phyloP scores from a whole-genome alignment of 257 asterid species.

The Solanum chaucha region DNA sequence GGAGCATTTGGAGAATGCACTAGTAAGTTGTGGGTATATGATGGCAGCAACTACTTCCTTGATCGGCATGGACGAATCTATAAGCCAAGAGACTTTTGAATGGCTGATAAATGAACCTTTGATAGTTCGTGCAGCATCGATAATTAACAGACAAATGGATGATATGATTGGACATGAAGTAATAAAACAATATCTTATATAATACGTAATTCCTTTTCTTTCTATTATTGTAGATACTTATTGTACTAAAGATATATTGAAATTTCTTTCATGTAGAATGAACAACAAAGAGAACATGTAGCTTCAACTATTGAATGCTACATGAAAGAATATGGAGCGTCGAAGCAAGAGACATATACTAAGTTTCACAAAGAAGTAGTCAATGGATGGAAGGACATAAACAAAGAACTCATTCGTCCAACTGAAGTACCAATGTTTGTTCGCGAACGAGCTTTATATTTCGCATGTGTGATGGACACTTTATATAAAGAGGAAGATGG shows the following conservation, averaged over 20 bases:
- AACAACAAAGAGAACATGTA: not conserved
- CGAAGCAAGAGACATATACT: not conserved
- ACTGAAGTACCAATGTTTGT: not conserved
- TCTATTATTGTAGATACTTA: not conserved
- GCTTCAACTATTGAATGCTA: not conserved
- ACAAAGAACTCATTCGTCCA: not conserved
- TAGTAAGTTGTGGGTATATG: not conserved
- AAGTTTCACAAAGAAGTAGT: not conserved
- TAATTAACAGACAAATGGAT: not conserved
- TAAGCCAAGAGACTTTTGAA: not conserved
- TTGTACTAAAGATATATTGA: too few relatives aligned
- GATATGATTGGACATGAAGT: not conserved
- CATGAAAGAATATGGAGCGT: not conserved
- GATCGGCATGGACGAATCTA: not conserved
- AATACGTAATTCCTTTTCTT: not conserved
- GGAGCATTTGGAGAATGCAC: not conserved
- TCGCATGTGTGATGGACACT: not conserved
- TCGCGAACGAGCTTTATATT: not conserved
- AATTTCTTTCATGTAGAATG: not conserved
- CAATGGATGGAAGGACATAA: not conserved
- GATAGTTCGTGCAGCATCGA: not conserved
- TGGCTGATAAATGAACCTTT: not conserved
- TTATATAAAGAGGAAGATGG: not conserved
- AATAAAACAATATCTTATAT: not conserved
- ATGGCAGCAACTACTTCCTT: not conserved